Percentiles rank a stretch among this genome's conserved stretches.
Evolutionary conservation across 805 yeast species (phyloP).

Genomic region (Metschnikowia reukaufii): DNA sequence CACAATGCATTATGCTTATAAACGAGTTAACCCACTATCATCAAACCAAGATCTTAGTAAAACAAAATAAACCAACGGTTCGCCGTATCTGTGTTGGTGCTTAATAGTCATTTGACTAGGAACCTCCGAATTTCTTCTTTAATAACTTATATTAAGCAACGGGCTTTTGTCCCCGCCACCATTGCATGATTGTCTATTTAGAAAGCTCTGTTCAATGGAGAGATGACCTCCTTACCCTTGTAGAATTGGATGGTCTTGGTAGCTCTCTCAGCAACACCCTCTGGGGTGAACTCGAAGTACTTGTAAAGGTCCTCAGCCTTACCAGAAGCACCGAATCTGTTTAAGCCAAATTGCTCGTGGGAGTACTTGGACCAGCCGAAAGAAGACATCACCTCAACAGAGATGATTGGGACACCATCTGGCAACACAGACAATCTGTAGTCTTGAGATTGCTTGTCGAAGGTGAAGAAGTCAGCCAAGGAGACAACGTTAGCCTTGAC

Average conservation of each 20-base stretch:
- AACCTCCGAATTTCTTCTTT: neutral
- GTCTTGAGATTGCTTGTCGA: slow-evolving; percentile 77
- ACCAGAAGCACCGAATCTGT: slow-evolving; percentile 97
- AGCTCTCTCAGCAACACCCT: slow-evolving; percentile 88
- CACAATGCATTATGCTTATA: no score
- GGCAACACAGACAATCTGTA: slow-evolving; percentile 88
- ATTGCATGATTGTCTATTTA: slow-evolving; percentile 26
- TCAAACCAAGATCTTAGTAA: no score
- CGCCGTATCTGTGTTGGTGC: no score
- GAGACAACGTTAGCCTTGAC: slow-evolving; percentile 82
- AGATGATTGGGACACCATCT: slow-evolving; percentile 88
- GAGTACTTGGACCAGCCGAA: slow-evolving; percentile 93
- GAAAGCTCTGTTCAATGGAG: slow-evolving; percentile 82
- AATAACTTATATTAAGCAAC: neutral
- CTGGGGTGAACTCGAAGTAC: slow-evolving; percentile 86
- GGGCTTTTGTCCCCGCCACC: neutral
- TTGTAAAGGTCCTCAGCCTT: slow-evolving; percentile 80
- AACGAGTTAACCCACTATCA: no score
- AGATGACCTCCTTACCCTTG: slow-evolving; percentile 67
- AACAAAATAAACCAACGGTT: no score
- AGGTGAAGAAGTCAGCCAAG: slow-evolving; percentile 88
- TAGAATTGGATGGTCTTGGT: slow-evolving; percentile 75
- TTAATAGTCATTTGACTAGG: no score
- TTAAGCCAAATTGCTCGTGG: slow-evolving; percentile 93
- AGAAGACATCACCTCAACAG: slow-evolving; percentile 91